Conservation (phyloP, 331 rosid species). For the Rhamnella rubrinervis region DNA sequence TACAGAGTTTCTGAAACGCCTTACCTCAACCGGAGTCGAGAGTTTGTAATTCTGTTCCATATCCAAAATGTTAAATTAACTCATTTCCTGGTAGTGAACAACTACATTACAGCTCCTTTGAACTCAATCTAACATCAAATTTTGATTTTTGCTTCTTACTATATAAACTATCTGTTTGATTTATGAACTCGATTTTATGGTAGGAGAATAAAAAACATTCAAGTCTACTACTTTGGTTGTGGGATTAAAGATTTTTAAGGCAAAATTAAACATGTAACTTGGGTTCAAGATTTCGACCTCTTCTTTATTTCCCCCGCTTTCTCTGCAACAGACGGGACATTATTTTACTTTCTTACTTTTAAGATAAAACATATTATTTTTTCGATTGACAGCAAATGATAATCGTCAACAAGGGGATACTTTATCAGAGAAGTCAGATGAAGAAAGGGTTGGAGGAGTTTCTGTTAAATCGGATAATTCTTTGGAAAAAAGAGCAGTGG, state of each 20-base stretch:
- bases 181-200: neutral
- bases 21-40: neutral
- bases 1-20: neutral
- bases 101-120: neutral
- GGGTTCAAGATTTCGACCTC: constrained; percentile 4
- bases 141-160: neutral
- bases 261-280: neutral
- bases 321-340: neutral
- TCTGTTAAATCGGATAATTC: constrained; percentile 47
- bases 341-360: neutral
- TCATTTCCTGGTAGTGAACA: neutral
- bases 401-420: constrained; percentile 55
- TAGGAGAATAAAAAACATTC: neutral
- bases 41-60: constrained; percentile 1
- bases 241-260: constrained; percentile 4
- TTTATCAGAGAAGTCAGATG: constrained; percentile 62
- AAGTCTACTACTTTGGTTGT: neutral
- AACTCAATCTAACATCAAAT: neutral
- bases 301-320: neutral
- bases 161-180: neutral
- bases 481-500: constrained; percentile 46
- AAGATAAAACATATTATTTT: too few relatives aligned
- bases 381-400: constrained; percentile 55
- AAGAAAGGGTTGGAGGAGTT: constrained; percentile 51
- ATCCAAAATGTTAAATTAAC: neutral